A percentile compares a stretch with the other conserved stretches of the same genome.
Conservation (phyloP, 768 basidiomycete species). For the Pleurotus djamor region DNA sequence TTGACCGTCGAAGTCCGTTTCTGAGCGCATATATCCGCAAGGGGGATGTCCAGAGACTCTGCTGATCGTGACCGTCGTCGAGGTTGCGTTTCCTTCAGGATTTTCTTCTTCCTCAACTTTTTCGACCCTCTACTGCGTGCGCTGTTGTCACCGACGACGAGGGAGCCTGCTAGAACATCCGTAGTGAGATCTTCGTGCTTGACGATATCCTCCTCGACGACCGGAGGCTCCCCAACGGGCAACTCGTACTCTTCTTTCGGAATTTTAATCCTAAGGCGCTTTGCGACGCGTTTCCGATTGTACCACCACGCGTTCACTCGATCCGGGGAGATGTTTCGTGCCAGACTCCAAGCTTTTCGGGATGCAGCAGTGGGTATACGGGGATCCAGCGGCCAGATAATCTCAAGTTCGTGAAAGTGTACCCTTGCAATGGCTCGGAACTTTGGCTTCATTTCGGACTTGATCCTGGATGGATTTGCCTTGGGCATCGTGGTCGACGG, state of each 20-base stretch:
- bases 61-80: background rate
- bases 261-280: constrained; percentile 21
- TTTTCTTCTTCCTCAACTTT: background rate
- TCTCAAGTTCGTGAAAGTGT: constrained; percentile 31
- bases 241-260: constrained; percentile 33
- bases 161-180: background rate
- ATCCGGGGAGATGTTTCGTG: constrained; percentile 29
- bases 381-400: constrained; percentile 32
- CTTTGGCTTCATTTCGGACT: background rate
- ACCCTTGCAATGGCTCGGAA: constrained; percentile 1
- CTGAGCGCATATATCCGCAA: background rate
- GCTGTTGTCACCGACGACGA: background rate
- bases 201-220: constrained; percentile 8
- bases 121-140: background rate
- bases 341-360: constrained; percentile 35
- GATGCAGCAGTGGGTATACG: constrained; percentile 34
- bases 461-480: background rate
- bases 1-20: background rate
- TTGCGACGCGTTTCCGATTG: constrained; percentile 25
- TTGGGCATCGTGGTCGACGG: background rate
- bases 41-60: background rate
- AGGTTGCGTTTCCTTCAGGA: background rate
- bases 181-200: background rate
- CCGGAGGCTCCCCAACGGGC: constrained; percentile 30
- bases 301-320: constrained; percentile 37